These are phyloP conservation scores for Bothriochloa decipiens DNA, from an alignment of 176 grass and related monocot species.

Conservation along the genomic window DNA sequence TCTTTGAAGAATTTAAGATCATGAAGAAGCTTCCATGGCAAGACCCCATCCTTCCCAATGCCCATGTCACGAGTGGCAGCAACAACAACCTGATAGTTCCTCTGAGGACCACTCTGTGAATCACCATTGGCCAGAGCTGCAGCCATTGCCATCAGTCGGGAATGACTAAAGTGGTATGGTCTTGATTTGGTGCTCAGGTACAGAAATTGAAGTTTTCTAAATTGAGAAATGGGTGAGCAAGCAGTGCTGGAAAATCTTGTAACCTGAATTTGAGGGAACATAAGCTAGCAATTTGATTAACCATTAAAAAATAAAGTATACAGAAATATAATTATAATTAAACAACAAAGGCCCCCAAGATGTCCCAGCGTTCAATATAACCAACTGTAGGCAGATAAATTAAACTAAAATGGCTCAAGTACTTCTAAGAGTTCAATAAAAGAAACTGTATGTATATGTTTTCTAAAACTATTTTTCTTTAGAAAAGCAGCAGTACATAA, in stretches of 20 bases:
- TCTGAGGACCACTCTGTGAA: constrained; percentile 37
- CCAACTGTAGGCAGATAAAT: background rate
- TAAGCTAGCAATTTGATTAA: constrained; percentile 16
- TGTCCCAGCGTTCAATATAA: constrained; percentile 2
- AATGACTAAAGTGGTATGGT: background rate
- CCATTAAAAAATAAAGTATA: background rate
- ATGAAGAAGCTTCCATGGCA: constrained; percentile 80
- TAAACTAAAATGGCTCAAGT: background rate
- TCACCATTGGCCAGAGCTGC: constrained; percentile 36
- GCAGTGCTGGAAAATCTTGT: constrained; percentile 13
- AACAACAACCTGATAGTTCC: constrained; percentile 76
- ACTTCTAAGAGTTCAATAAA: background rate
- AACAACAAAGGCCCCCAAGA: background rate
- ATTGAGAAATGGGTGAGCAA: constrained; percentile 10
- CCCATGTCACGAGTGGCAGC: constrained; percentile 82
- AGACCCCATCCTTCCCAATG: constrained; percentile 73
- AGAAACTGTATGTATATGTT: background rate
- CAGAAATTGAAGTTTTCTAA: background rate
- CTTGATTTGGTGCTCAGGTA: background rate
- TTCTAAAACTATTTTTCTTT: background rate
- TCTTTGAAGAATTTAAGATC: constrained; percentile 89
- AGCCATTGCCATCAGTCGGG: constrained; percentile 34
- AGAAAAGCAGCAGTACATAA: background rate
- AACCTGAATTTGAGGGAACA: constrained; percentile 33
- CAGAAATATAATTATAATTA: background rate